A percentile compares a stretch with the other conserved stretches of the same genome.
These are phyloP conservation scores for Phytophthora capsici DNA, from an alignment of 352 stramenopile species.

Conservation along the genomic window DNA sequence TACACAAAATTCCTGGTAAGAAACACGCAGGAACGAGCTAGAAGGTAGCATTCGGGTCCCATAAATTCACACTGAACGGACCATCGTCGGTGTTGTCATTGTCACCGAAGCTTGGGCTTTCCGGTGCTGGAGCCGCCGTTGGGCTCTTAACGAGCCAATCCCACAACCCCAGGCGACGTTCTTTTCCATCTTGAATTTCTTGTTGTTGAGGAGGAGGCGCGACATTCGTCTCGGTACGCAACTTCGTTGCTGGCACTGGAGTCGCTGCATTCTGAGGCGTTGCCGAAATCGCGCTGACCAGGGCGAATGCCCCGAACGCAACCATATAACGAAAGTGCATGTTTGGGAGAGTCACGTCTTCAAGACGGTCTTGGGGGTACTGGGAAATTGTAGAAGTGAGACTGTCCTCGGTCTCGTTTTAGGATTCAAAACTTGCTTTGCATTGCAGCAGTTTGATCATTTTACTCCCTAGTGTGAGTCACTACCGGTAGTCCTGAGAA, in stretches of 20 bases:
- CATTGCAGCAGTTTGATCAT: too few species aligned
- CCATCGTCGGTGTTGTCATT: slow-evolving; percentile 5
- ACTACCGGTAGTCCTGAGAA: too few species aligned
- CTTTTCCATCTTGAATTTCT: slow-evolving; percentile 1
- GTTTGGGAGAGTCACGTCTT: not conserved
- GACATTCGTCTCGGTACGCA: slow-evolving; percentile 9
- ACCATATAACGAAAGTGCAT: slow-evolving; percentile 10
- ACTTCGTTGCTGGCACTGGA: slow-evolving; percentile 6
- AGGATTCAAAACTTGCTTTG: too few species aligned
- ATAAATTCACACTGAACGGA: slow-evolving; percentile 13
- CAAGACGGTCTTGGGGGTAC: not conserved
- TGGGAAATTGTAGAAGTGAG: not conserved
- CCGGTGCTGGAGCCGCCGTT: not conserved
- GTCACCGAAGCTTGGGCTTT: not conserved
- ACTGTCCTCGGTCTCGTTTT: too few species aligned
- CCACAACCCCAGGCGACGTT: slow-evolving; percentile 2
- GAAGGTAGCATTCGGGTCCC: slow-evolving; percentile 12
- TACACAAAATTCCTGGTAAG: too few species aligned
- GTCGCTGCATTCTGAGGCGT: not conserved
- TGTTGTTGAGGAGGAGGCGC: not conserved
- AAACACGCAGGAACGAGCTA: too few species aligned
- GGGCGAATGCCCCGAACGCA: not conserved
- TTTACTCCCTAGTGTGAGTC: too few species aligned
- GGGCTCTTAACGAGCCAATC: slow-evolving; percentile 12
- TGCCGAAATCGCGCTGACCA: slow-evolving; percentile 6